Evolutionary conservation across 2,329 filamentous ascomycete species (phyloP).

Genomic region (Fusarium bactridioides): DNA sequence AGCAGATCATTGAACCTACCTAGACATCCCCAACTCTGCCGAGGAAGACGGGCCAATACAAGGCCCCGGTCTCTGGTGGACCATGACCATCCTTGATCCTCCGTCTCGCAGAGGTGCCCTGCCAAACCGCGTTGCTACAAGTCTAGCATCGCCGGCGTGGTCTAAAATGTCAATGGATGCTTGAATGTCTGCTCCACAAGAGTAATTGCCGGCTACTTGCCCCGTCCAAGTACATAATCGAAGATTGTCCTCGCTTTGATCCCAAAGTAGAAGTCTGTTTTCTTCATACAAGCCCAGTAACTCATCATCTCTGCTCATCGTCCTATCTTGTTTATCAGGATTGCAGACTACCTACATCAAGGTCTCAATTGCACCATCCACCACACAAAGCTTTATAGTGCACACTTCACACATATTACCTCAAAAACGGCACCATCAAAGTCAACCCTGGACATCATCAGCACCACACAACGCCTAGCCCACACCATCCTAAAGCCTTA

Average conservation of each 20-base stretch:
- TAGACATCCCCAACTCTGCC: conserved; percentile 15
- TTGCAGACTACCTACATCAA: conserved; percentile 18
- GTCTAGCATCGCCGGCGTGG: conserved; percentile 32
- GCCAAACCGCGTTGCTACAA: conserved; percentile 29
- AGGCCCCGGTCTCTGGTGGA: conserved; percentile 29
- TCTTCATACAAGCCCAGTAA: conserved; percentile 20
- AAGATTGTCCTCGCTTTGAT: conserved; percentile 39
- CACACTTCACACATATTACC: not conserved
- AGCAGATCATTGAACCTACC: conserved; percentile 21
- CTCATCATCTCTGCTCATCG: conserved; percentile 17
- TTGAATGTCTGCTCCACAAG: conserved; percentile 27
- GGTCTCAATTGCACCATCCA: conserved; percentile 23
- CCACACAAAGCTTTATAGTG: not conserved
- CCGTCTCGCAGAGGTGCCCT: conserved; percentile 33
- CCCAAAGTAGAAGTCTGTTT: conserved; percentile 41
- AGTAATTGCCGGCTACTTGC: conserved; percentile 34
- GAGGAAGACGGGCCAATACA: conserved; percentile 24
- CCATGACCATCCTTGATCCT: conserved; percentile 29
- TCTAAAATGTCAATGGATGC: conserved; percentile 22
- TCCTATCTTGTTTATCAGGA: conserved; percentile 16
- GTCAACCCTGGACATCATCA: conserved; percentile 15
- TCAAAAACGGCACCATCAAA: conserved; percentile 16
- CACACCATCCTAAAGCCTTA: conserved; percentile 23
- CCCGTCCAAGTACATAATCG: conserved; percentile 42
- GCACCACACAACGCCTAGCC: conserved; percentile 27